A percentile compares a stretch with the other conserved stretches of the same genome.
phyloP scores from a whole-genome alignment of 2,329 filamentous ascomycete species.

The Neonectria punicea region DNA sequence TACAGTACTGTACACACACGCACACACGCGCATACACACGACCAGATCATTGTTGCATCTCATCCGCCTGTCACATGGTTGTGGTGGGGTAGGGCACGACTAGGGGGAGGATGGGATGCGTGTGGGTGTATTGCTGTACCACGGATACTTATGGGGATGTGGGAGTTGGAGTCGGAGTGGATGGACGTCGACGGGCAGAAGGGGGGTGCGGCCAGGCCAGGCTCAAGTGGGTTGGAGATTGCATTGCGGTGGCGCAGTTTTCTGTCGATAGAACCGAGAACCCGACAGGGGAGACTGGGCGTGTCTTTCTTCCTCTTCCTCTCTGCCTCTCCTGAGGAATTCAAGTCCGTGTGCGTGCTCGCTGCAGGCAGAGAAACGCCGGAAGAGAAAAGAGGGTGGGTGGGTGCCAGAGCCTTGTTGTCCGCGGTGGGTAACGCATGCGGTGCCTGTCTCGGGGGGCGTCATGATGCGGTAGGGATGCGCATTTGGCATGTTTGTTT shows the following conservation, averaged over 20 bases:
- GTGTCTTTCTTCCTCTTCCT: neutral
- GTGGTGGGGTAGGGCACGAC: slow-evolving; percentile 32
- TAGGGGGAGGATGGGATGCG: slow-evolving; percentile 4
- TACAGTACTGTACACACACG: slow-evolving; percentile 19
- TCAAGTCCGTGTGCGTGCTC: slow-evolving; percentile 10
- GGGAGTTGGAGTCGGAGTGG: slow-evolving; percentile 20
- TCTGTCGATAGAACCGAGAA: slow-evolving; percentile 21
- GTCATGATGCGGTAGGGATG: slow-evolving; percentile 19
- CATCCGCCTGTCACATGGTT: slow-evolving; percentile 36
- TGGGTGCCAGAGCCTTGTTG: neutral
- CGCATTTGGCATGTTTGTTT: slow-evolving; percentile 12
- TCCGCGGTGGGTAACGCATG: neutral
- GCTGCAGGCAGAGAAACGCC: slow-evolving; percentile 4
- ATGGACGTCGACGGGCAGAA: slow-evolving; percentile 3
- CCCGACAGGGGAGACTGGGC: slow-evolving; percentile 12
- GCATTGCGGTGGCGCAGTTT: slow-evolving; percentile 25
- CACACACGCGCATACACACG: neutral
- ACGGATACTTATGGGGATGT: slow-evolving; percentile 2
- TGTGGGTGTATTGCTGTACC: slow-evolving; percentile 2
- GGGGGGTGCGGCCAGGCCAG: neutral
- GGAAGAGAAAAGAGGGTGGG: no score
- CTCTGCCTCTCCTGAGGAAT: neutral
- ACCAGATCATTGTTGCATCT: slow-evolving; percentile 39
- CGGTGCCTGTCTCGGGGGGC: slow-evolving; percentile 21
- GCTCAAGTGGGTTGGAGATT: slow-evolving; percentile 29